Base-by-base conservation (phyloP, 768 basidiomycete species). In the Calocera viscosa region DNA sequence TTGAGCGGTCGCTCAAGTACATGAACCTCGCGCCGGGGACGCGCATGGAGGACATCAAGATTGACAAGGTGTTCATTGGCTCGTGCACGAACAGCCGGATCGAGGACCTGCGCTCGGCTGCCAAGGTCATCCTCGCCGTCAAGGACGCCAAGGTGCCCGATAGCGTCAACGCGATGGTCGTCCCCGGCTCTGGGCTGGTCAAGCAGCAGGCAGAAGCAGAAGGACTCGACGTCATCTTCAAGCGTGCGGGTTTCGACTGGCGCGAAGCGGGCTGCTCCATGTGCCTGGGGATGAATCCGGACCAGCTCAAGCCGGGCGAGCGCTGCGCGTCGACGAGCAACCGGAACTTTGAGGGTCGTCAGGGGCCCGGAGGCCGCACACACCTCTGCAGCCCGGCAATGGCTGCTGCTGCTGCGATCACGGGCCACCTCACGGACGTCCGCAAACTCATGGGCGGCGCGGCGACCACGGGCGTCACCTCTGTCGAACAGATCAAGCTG, bases 251-350 rank as follows among this genome's bases (percentile, higher is more conserved):
- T 34, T 95, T 94, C 73, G 92, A 95, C 73, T 94, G 92, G 92
- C 84, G 92, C 64, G 92, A 95, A 76, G 92, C 92, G 34, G 92
- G 92, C 35, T 95, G 92, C 74, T 95, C 92, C 17, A 95, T 95
- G 92, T 95, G 92, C 77, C 77, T 95, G 71, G 92, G 91, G 43
- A 95, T 95, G 92, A 95, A 95, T 76, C 90, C 91, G 14, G 92
- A 95, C 76, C 90, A 93, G 73, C 80, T 95, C 64, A 81, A 83
- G 19, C 90, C 91, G 1, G 86, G 88, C 66, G 79, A 82, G 73
- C 87, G 92, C 49, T 94, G 92, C 72, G 92, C 92, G 11, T 91
- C 90, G 71, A 94, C 92, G 39, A 91, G 90, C 72, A 94, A 94
- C 78, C 85, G 92, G 67, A 94, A 95, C 78, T 94, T 95, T 70